Conservation (phyloP, 345 rosid genomes). For the Gossypium sturtianum region DNA sequence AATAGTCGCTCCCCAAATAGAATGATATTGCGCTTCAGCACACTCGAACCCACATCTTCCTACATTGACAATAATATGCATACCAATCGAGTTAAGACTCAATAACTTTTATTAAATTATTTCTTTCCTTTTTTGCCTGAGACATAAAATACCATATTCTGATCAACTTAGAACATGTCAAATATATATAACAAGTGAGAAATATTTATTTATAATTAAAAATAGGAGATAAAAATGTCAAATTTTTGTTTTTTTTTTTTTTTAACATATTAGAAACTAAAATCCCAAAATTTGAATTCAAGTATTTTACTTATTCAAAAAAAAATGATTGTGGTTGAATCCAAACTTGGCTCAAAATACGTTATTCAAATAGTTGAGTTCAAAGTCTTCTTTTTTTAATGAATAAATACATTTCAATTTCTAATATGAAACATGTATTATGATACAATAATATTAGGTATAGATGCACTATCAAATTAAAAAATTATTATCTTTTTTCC, state of each 20-base stretch:
- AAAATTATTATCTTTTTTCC: not conserved
- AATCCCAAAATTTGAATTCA: not conserved
- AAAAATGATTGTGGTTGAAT: not conserved
- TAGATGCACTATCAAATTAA: not conserved
- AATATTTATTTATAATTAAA: not conserved
- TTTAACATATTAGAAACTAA: not conserved
- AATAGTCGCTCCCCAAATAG: too few species aligned
- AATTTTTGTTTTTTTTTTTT: not conserved
- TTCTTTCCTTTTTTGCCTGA: too few species aligned
- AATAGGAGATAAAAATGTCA: not conserved
- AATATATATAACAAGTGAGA: not conserved
- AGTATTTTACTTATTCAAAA: not conserved
- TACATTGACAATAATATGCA: too few species aligned
- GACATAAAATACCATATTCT: not conserved
- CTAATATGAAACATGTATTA: not conserved
- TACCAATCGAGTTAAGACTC: too few species aligned
- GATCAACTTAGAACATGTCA: not conserved
- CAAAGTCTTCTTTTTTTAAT: not conserved
- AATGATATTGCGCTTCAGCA: too few species aligned
- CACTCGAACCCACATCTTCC: too few species aligned
- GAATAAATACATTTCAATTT: not conserved
- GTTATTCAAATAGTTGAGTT: not conserved
- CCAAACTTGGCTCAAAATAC: not conserved
- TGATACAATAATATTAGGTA: not conserved
- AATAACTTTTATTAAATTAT: too few species aligned